Conservation (phyloP, 768 basidiomycete species). For the Pleurotus citrinopileatus region DNA sequence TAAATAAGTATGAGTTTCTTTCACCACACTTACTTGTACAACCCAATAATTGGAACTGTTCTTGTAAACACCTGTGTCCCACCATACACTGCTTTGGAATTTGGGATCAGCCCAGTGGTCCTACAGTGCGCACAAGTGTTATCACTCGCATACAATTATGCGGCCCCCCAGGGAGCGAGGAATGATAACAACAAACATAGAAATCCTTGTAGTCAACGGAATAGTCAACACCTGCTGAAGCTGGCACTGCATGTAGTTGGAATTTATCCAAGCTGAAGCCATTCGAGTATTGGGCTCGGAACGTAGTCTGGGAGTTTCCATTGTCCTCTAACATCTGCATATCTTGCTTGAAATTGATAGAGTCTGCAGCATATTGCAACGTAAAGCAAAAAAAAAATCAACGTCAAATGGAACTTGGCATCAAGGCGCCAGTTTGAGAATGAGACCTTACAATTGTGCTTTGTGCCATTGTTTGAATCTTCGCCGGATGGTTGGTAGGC, state of each 20-base stretch:
- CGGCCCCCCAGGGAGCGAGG: not conserved
- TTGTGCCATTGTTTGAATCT: not conserved
- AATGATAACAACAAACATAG: not conserved
- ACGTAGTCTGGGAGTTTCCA: not conserved
- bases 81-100: not conserved
- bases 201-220: not conserved
- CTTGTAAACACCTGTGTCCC: not conserved
- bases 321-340: constrained; percentile 1
- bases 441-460: not conserved
- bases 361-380: not conserved
- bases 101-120: not conserved
- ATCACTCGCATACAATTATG: no score
- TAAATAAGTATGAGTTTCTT: no score
- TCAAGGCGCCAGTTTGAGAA: no score
- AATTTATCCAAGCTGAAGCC: not conserved
- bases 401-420: no score
- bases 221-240: not conserved
- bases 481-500: not conserved
- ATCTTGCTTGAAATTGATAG: not conserved
- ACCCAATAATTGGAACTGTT: not conserved
- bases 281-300: not conserved
- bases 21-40: not conserved
- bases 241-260: not conserved
- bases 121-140: not conserved
- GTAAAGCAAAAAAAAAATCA: no score